Percentiles rank a stretch among this genome's conserved stretches.
phyloP scores from a whole-genome alignment of 2,329 filamentous ascomycete species.

The Endoconidiophora polonica region DNA sequence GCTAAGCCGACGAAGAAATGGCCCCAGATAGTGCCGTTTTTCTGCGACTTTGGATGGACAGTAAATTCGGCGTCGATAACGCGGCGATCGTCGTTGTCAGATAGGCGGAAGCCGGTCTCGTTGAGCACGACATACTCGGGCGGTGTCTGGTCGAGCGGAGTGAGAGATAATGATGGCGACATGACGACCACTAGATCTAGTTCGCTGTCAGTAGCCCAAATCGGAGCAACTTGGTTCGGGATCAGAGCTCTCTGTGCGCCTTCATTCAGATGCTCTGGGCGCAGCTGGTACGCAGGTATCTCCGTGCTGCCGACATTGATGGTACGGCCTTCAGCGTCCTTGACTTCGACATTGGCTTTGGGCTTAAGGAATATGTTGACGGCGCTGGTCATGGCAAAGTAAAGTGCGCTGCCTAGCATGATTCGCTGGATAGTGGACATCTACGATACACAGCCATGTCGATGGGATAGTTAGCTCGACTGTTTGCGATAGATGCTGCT shows the following conservation, averaged over 20 bases:
- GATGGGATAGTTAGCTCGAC: too few relatives aligned
- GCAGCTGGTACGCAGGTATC: conserved; percentile 48
- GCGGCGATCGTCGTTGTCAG: conserved; percentile 64
- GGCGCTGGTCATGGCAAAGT: conserved; percentile 41
- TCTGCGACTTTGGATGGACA: conserved; percentile 64
- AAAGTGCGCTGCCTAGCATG: conserved; percentile 36
- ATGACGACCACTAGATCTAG: conserved; percentile 78
- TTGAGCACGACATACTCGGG: conserved; percentile 56
- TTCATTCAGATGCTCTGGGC: conserved; percentile 42
- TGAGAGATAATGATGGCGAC: conserved; percentile 54
- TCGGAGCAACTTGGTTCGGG: conserved; percentile 61
- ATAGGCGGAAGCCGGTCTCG: conserved; percentile 65
- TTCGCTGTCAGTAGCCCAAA: conserved; percentile 66
- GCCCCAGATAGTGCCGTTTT: conserved; percentile 86
- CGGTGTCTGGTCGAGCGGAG: conserved; percentile 47
- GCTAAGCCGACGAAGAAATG: conserved; percentile 78
- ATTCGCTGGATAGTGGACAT: conserved; percentile 24
- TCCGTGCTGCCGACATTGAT: conserved; percentile 35
- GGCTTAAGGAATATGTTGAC: conserved; percentile 37
- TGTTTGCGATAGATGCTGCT: too few relatives aligned
- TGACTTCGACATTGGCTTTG: conserved; percentile 29
- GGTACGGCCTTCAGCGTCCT: conserved; percentile 34
- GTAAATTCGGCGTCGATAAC: conserved; percentile 60
- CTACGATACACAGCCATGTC: neutral
- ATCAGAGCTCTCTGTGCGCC: conserved; percentile 46